Base-by-base conservation (phyloP, 2,329 filamentous ascomycete species). In the Monilinia vaccinii-corymbosi region DNA sequence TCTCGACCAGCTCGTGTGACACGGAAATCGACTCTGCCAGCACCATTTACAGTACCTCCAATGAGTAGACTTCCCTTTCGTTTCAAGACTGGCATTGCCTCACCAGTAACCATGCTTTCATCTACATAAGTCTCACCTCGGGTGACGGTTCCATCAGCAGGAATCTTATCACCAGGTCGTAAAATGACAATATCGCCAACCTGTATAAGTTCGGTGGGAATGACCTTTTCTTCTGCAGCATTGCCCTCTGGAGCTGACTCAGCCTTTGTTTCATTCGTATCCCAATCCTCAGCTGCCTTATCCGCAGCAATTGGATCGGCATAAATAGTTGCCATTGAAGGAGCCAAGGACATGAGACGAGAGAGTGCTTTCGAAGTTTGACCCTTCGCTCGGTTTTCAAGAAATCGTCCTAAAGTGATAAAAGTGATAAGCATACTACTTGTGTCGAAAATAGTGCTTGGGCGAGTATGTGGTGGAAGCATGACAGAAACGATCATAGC, bases 381-480 rank as follows among this genome's bases (percentile, higher is more conserved):
- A 0, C 94, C 94, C 76, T 97, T 99, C 56, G 94, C 94, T 21
- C 86, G 80, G 71, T 97, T 99, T 75, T 99, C 94, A 21, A 99
- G 76, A 76, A 88, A 99, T 40, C 94, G 86, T 4, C 94, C 91
- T 3, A 99, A 76, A 1, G 88, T 91, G 73, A 97, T 91, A 72
- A 99, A 97, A 0, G 91, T 96, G 73, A 99, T 92, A 56, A 99
- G 80, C 94, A 97, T 99, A 25, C 91, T 96, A 74, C 92, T 97
- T 1, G 94, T 99, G 71, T 99, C 94, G 69, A 99, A 99, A 18
- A 97, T 88, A 2, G 91, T 97, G 64, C 84, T 86, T 0, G 94
- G 94, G 51, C 89, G 83, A 2, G 80, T 82, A 71, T 97, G 91
- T 8, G 91, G 89, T 25, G 83, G 77, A n/a, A 83, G 78, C 16